Evolutionary conservation across 495 filamentous ascomycete genomes (phyloP).

Genomic region (Aspergillus affinis): DNA sequence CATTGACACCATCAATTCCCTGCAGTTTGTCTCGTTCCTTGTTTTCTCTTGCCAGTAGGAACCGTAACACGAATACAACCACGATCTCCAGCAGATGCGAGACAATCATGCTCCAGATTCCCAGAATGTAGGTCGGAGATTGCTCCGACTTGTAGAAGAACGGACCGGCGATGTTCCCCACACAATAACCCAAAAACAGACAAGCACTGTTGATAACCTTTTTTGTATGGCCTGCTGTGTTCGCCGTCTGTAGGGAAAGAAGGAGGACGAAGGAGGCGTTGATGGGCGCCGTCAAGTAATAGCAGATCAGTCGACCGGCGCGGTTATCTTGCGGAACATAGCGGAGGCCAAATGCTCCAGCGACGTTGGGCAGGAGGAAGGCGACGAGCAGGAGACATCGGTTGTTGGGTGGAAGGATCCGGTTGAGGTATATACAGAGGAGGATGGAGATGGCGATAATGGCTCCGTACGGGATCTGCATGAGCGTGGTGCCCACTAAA

Average conservation of each 20-base stretch:
- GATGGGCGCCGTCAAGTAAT: slow-evolving; percentile 58
- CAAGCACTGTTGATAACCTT: slow-evolving; percentile 61
- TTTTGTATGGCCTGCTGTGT: slow-evolving; percentile 61
- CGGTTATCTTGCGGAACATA: slow-evolving; percentile 47
- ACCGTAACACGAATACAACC: slow-evolving; percentile 45
- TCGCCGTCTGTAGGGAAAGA: slow-evolving; percentile 56
- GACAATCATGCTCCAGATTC: slow-evolving; percentile 64
- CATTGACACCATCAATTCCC: slow-evolving; percentile 17
- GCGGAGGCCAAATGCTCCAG: slow-evolving; percentile 54
- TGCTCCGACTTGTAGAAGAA: slow-evolving; percentile 62
- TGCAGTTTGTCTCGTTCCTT: slow-evolving; percentile 52
- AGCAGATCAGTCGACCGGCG: slow-evolving; percentile 53
- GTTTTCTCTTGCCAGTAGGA: slow-evolving; percentile 56
- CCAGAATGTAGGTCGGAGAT: slow-evolving; percentile 54
- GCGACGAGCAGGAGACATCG: slow-evolving; percentile 55
- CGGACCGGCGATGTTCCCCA: slow-evolving; percentile 55
- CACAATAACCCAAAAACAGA: slow-evolving; percentile 53
- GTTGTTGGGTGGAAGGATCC: slow-evolving; percentile 53
- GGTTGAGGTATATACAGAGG: slow-evolving; percentile 57
- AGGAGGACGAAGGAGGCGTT: slow-evolving; percentile 61
- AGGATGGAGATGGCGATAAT: slow-evolving; percentile 58
- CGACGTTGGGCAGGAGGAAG: slow-evolving; percentile 55
- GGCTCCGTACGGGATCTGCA: slow-evolving; percentile 58
- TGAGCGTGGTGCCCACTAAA: neutral
- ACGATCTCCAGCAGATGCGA: slow-evolving; percentile 56